phyloP scores from a whole-genome alignment of 306 rosid genomes.

The Chamaecrista fasciculata region DNA sequence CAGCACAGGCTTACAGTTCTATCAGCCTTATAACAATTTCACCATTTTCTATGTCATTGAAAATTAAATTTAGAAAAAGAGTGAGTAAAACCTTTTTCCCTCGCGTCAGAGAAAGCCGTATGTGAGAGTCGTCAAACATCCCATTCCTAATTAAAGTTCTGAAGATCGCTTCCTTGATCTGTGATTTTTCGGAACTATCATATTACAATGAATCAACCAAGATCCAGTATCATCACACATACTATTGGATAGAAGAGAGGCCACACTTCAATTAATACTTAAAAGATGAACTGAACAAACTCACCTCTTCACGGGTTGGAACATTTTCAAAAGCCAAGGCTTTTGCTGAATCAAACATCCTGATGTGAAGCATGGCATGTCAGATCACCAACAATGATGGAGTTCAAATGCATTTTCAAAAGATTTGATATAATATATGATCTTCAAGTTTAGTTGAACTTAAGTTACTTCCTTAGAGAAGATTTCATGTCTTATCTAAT shows the following conservation, averaged over 20 bases:
- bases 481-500: not conserved
- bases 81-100: conserved; percentile 64
- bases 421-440: not conserved
- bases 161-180: conserved; percentile 86
- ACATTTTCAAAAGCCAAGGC: conserved; percentile 80
- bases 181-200: conserved; percentile 27
- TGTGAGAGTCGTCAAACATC: conserved; percentile 81
- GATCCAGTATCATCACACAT: conserved; percentile 16
- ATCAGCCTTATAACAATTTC: not conserved
- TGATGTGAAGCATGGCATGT: conserved; percentile 29
- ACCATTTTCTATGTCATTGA: not conserved
- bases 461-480: not conserved
- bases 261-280: not conserved
- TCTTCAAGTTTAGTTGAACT: not conserved
- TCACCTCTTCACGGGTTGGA: conserved; percentile 71
- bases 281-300: conserved; percentile 6
- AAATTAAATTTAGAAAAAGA: not conserved
- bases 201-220: conserved; percentile 16
- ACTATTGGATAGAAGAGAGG: not conserved
- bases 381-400: conserved; percentile 16
- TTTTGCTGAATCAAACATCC: conserved; percentile 86
- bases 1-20: not conserved
- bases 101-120: conserved; percentile 74
- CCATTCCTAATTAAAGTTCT: conserved; percentile 71
- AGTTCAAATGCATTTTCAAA: conserved; percentile 10